phyloP scores from a whole-genome alignment of 208 protist species.

The Crithidia acanthocephali region DNA sequence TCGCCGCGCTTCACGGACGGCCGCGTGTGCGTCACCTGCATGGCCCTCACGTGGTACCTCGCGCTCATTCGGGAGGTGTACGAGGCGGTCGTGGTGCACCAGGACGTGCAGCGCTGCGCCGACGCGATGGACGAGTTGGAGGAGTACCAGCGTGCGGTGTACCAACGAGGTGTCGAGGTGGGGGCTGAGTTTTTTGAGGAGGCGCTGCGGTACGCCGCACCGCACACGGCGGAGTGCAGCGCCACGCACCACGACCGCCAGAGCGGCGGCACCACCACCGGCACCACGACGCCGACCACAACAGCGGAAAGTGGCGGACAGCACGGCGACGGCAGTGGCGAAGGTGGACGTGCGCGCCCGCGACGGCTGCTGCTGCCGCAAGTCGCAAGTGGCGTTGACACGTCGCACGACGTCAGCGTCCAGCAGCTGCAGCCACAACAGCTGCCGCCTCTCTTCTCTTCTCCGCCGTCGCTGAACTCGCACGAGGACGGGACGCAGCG shows the following conservation, averaged over 20 bases:
- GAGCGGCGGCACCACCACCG: not conserved
- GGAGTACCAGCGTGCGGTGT: conserved; percentile 38
- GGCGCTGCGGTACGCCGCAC: conserved; percentile 1
- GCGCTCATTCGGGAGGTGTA: conserved; percentile 50
- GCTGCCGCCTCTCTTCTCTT: not conserved
- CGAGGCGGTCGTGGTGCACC: conserved; percentile 40
- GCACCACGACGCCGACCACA: not conserved
- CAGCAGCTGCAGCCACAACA: not conserved
- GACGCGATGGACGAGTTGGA: conserved; percentile 50
- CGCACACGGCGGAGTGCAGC: not conserved
- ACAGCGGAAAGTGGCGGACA: not conserved
- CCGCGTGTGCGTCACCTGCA: conserved; percentile 34
- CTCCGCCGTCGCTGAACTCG: not conserved
- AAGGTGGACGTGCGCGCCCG: not conserved
- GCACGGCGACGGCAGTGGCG: not conserved
- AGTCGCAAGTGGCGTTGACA: not conserved
- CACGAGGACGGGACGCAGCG: not conserved
- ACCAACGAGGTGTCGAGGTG: conserved; percentile 34
- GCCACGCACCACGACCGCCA: too few relatives aligned
- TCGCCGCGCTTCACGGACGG: conserved; percentile 32
- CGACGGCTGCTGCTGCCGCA: conserved; percentile 14
- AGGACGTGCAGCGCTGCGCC: conserved; percentile 57
- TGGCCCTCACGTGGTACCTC: conserved; percentile 70
- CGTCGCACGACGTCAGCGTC: conserved; percentile 4
- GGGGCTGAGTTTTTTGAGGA: conserved; percentile 22